Evolutionary conservation across 2,329 filamentous ascomycete genomes (phyloP), one percentile per base, ranked within the genome.

Genomic region (Escovopsis weberi): DNA sequence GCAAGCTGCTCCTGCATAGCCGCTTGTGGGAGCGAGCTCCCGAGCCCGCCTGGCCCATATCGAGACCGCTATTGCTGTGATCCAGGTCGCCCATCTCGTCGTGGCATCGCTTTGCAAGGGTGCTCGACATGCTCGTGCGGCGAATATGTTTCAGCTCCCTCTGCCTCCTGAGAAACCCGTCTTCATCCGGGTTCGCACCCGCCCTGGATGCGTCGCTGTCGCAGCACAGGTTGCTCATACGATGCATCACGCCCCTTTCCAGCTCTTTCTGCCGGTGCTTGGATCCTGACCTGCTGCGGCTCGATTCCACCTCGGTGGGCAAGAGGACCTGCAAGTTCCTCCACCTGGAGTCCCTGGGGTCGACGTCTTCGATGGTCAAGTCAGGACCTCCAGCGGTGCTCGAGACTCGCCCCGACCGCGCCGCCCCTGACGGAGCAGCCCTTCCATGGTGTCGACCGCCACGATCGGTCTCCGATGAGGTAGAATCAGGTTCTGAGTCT

Each of bases 61-160:
- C 66, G 15, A 59, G 50, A 12, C 58, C 59, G 12, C 61, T 53
- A 36, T 62, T 62, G 11, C 64, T 59, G 44, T 63, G 57, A 46
- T 71, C 69, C 8, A 67, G 68, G 47, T 71, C 70, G 53, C 68
- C 71, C 43, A 71, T 64, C 52, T 74, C 70, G 51, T 65, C 70
- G 48, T 72, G 66, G 26, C 69, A 72, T 33, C 70, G 63, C 58
- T 74, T 74, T 48, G 69, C 68, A 42, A 73, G 67, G 55, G 69
- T 73, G 49, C 69, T 73, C 38, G 70, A 69, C 50, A 67, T 65
- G 41, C 66, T 72, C 54, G 70, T 64, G 23, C 70, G 61, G 35
- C 64, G 64, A 30, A 59, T 59, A 41, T 69, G 63, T 42, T 59
- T 63, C 33, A 67, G 58, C 40, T 65, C 65, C 33, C 66, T 63